phyloP scores from a whole-genome alignment of 2,329 filamentous ascomycete genomes.

The Penicillium brevicompactum region DNA sequence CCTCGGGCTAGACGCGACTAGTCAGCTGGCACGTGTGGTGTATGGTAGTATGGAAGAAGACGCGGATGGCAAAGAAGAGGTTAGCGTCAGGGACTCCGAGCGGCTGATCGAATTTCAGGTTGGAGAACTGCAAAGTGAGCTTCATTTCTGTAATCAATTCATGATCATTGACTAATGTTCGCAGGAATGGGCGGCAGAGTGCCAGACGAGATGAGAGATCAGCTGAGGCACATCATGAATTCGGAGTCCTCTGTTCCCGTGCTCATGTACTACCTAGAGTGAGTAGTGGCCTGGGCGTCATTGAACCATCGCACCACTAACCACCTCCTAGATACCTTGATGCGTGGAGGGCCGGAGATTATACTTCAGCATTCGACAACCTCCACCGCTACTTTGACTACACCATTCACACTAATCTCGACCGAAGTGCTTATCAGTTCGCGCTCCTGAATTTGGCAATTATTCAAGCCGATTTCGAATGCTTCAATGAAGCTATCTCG shows the following conservation, averaged over 20 bases:
- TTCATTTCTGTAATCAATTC: slow-evolving; percentile 24
- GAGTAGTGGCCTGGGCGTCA: slow-evolving; percentile 19
- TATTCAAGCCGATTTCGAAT: slow-evolving; percentile 92
- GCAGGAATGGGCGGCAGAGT: slow-evolving; percentile 75
- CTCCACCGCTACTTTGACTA: slow-evolving; percentile 97
- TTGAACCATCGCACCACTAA: slow-evolving; percentile 12
- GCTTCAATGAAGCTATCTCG: slow-evolving; percentile 82
- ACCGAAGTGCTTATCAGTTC: slow-evolving; percentile 89
- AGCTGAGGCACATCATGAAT: slow-evolving; percentile 68
- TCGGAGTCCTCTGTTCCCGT: slow-evolving; percentile 71
- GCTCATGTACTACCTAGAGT: slow-evolving; percentile 75
- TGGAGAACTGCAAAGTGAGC: slow-evolving; percentile 76
- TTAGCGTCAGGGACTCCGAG: slow-evolving; percentile 80
- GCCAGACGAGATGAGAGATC: slow-evolving; percentile 70
- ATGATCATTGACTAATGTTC: slow-evolving; percentile 24
- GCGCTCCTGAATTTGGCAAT: slow-evolving; percentile 91
- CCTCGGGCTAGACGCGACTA: slow-evolving; percentile 57
- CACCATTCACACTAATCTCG: slow-evolving; percentile 75
- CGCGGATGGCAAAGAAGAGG: slow-evolving; percentile 44
- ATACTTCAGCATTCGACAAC: slow-evolving; percentile 84
- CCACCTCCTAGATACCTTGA: slow-evolving; percentile 71
- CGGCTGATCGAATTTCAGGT: slow-evolving; percentile 85
- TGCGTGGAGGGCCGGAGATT: slow-evolving; percentile 88
- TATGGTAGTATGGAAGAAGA: slow-evolving; percentile 52
- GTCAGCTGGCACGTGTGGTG: slow-evolving; percentile 52